phyloP scores from a whole-genome alignment of 163 green algal species.

The Chlorella variabilis region DNA sequence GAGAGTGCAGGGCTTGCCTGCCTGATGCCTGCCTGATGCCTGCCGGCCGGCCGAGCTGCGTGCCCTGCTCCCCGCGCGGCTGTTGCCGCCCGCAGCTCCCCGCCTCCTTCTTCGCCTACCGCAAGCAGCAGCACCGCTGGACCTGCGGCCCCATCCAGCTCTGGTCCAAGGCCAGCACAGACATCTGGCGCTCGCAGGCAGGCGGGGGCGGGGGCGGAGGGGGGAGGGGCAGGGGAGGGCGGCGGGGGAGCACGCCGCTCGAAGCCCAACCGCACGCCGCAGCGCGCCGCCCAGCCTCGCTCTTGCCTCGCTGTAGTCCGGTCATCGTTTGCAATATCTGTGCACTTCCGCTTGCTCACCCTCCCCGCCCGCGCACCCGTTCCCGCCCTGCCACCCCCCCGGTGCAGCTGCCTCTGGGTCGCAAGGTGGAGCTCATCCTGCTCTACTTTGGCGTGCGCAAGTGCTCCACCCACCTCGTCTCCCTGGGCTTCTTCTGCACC shows the following conservation, averaged over 20 bases:
- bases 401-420: conserved; percentile 9
- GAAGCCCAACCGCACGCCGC: too few species aligned
- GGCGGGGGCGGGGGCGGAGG: background rate
- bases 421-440: conserved; percentile 68
- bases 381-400: background rate
- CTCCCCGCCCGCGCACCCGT: background rate
- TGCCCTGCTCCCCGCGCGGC: too few species aligned
- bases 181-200: conserved; percentile 72
- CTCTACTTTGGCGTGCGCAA: conserved; percentile 81
- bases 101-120: conserved; percentile 79
- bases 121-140: conserved; percentile 87
- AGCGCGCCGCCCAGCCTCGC: too few species aligned
- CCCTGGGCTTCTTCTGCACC: conserved; percentile 81
- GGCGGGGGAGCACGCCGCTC: too few species aligned
- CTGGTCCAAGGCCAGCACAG: conserved; percentile 60
- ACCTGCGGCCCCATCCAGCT: conserved; percentile 84
- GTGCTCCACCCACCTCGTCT: conserved; percentile 77
- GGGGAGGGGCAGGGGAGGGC: background rate
- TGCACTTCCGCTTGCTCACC: background rate
- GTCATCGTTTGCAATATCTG: too few species aligned
- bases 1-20: too few species aligned
- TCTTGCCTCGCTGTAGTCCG: too few species aligned
- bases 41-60: too few species aligned
- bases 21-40: too few species aligned
- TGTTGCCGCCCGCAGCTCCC: conserved; percentile 65